Conservation (phyloP, 768 basidiomycete species). For the Asterophora lycoperdoides region DNA sequence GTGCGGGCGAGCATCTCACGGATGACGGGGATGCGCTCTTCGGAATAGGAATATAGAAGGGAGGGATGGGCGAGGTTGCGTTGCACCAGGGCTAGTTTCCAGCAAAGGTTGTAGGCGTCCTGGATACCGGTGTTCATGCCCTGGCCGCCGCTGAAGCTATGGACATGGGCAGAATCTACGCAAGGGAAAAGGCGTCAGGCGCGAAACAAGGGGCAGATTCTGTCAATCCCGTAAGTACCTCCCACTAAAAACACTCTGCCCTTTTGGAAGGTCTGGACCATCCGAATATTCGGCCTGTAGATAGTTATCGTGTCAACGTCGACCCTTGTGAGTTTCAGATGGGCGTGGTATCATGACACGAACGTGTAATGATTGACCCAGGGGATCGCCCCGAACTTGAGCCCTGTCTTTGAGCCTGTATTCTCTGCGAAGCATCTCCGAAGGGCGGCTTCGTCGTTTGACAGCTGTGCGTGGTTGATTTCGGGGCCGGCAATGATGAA, state of each 20-base stretch:
- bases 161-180: slow-evolving; percentile 47
- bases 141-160: slow-evolving; percentile 42
- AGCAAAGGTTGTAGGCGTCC: slow-evolving; percentile 35
- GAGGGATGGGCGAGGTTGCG: slow-evolving; percentile 30
- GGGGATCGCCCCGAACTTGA: slow-evolving; percentile 23
- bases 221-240: slow-evolving; percentile 27
- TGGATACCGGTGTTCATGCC: slow-evolving; percentile 23
- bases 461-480: slow-evolving; percentile 18
- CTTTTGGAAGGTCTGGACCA: slow-evolving; percentile 37
- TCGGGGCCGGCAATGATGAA: slow-evolving; percentile 26
- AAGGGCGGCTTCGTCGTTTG: slow-evolving; percentile 30
- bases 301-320: neutral
- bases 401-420: slow-evolving; percentile 18
- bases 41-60: slow-evolving; percentile 38
- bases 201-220: neutral
- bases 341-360: neutral
- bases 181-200: neutral
- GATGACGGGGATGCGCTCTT: slow-evolving; percentile 44
- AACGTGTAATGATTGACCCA: slow-evolving; percentile 28
- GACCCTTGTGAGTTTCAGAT: no score
- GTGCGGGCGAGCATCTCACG: slow-evolving; percentile 40
- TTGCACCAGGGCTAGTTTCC: slow-evolving; percentile 42
- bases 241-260: slow-evolving; percentile 47
- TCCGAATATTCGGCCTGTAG: slow-evolving; percentile 42
- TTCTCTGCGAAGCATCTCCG: slow-evolving; percentile 19